Evolutionary conservation across 352 stramenopile species (phyloP).

Genomic region (Globisporangium iwayamae): DNA sequence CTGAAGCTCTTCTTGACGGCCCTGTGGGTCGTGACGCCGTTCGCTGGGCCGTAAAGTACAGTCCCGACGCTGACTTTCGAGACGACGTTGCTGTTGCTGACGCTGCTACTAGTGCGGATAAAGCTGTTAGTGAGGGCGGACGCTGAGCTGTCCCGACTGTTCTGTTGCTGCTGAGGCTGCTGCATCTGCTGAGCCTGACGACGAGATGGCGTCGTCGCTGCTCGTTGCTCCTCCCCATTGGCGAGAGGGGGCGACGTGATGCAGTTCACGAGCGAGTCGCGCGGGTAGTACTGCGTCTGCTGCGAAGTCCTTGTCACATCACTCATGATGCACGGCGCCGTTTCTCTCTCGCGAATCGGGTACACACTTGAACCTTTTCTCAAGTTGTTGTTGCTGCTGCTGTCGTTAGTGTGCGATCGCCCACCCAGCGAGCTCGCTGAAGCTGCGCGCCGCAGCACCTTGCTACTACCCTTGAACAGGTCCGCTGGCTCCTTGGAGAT

Average conservation of each 20-base stretch:
- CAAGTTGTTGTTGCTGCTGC: background rate
- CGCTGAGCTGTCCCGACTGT: background rate
- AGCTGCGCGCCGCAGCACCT: conserved; percentile 13
- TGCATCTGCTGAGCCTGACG: background rate
- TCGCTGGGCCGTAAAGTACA: conserved; percentile 13
- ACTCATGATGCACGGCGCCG: conserved; percentile 11
- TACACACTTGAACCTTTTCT: conserved; percentile 10
- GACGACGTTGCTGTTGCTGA: background rate
- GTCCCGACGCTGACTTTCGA: conserved; percentile 15
- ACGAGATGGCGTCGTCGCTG: background rate
- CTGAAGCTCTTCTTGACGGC: conserved; percentile 1
- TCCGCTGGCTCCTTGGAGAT: conserved; percentile 7
- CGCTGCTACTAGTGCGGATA: background rate
- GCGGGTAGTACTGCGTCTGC: conserved; percentile 12
- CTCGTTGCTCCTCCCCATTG: background rate
- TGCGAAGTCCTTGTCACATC: background rate
- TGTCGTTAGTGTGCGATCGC: background rate
- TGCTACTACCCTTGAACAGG: conserved; percentile 15
- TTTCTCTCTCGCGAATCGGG: conserved; percentile 15
- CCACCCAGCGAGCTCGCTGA: conserved; percentile 3
- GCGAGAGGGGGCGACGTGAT: conserved; percentile 4
- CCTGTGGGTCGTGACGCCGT: background rate
- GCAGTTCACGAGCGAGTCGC: conserved; percentile 18
- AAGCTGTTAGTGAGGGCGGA: conserved; percentile 2
- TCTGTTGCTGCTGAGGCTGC: background rate